Evolutionary conservation across 768 basidiomycete species (phyloP).

Genomic region (Asterophora parasitica): DNA sequence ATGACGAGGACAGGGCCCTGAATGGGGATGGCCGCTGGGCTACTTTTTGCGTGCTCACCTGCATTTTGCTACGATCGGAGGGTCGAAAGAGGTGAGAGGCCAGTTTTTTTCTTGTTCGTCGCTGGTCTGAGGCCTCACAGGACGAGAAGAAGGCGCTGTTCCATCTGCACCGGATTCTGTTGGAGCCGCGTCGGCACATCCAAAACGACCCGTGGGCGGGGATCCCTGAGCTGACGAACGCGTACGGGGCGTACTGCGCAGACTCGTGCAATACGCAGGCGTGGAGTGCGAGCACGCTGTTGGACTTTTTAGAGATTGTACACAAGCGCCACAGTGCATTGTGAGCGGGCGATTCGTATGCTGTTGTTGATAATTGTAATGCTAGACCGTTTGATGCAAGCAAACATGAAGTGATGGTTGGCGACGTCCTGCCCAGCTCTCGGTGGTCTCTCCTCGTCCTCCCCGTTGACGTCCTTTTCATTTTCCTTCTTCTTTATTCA

Average conservation of each 20-base stretch:
- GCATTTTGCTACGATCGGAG: conserved; percentile 72
- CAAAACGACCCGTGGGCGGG: conserved; percentile 86
- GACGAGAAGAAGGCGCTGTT: conserved; percentile 71
- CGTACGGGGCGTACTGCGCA: conserved; percentile 72
- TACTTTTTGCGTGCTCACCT: conserved; percentile 95
- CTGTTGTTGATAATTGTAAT: conserved; percentile 6
- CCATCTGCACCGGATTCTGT: conserved; percentile 69
- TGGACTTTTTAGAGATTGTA: conserved; percentile 83
- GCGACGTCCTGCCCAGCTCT: neutral
- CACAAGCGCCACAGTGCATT: conserved; percentile 30
- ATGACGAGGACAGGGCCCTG: conserved; percentile 60
- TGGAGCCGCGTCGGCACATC: conserved; percentile 70
- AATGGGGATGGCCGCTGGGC: conserved; percentile 94
- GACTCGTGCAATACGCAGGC: conserved; percentile 95
- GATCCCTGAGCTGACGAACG: conserved; percentile 88
- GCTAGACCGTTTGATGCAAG: conserved; percentile 11
- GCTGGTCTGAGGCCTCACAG: conserved; percentile 29
- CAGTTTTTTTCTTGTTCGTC: conserved; percentile 19
- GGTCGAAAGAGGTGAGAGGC: conserved; percentile 59
- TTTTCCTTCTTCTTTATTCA: conserved; percentile 22
- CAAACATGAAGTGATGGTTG: conserved; percentile 4
- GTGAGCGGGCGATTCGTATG: conserved; percentile 3
- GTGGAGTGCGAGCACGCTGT: conserved; percentile 90
- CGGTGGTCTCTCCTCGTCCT: conserved; percentile 7
- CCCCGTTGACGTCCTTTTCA: conserved; percentile 7